These are phyloP conservation scores for Candida silvicultrix DNA, from an alignment of 805 yeast genomes.

Conservation along the genomic window DNA sequence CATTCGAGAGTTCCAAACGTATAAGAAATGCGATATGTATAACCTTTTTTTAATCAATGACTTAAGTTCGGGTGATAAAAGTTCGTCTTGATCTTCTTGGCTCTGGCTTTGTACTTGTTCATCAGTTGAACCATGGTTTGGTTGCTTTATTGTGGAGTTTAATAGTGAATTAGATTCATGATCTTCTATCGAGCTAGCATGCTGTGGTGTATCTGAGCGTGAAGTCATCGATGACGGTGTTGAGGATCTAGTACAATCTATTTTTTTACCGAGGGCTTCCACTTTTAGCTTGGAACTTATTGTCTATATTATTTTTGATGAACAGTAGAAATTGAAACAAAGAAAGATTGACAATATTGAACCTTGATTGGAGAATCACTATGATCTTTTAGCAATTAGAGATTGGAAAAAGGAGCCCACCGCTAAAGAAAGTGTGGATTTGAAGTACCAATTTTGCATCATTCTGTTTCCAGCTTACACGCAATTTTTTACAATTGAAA, in stretches of 20 bases:
- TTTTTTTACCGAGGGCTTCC: no score
- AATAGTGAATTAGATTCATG: not conserved
- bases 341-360: no score
- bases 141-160: not conserved
- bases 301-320: no score
- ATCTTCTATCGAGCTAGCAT: not conserved
- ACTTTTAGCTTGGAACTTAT: no score
- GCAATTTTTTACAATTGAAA: no score
- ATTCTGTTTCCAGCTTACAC: not conserved
- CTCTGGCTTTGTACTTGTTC: no score
- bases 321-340: no score
- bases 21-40: constrained; percentile 28
- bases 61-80: not conserved
- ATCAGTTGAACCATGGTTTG: not conserved
- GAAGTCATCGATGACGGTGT: not conserved
- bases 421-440: no score
- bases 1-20: constrained; percentile 33
- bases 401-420: no score
- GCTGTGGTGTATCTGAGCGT: not conserved
- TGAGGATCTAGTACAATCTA: no score
- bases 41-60: constrained; percentile 2
- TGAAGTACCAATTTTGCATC: no score
- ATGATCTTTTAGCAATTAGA: not conserved
- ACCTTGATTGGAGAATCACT: no score
- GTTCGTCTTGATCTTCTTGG: not conserved